Base-by-base conservation (phyloP, 1,284 basidiomycete genomes). In the Ustilago xerochloae region DNA sequence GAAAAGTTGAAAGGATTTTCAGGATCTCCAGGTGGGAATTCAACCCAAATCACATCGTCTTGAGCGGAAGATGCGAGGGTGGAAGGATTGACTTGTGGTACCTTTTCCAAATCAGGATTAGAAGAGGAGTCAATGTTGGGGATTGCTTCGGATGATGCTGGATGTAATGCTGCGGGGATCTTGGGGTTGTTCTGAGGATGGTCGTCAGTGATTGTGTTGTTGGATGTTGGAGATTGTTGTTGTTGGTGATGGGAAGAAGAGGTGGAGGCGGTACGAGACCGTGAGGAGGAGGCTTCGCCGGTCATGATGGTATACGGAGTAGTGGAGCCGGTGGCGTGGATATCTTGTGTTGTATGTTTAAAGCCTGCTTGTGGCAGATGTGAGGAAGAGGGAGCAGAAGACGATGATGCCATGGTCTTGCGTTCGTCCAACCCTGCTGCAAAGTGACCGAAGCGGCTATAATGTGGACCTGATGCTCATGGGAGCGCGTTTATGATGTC, bases 1-100 rank as follows among this genome's bases (percentile, higher is more conserved):
- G 87, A 84, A 73, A 88, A 90, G 70, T 88, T 88, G 66, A 87
- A 85, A 2, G 90, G 90, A 71, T 90, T 88, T 30, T 88, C 86
- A 5, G 82, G 69, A 66, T 89, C 89, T 28, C 83, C 52, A 0
- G 70, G 50, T 2, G 65, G 58, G 65, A 90, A 91, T 43, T 91
- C 89, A 53, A 91, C 87, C 89, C 85, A 86, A 61, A 86, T 85
- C 30, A 85, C 77, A 12, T 72, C 68, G 10, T 56, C 56, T 6
- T 18, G 18, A 0, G 45, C 55, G 26, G 55, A 35, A 8, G 39
- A 32, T 20, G 41, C 10, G 13, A 63, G 45, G 2, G 50, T 38
- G 0, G 53, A 39, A 2, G 61, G 56, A 15, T 58, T 48, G 3
- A 58, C 61, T 18, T 63, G 60, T 1, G 66, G 48, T 3, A 50